These are phyloP conservation scores for Salix purpurea DNA, from an alignment of 345 rosid species.

Conservation along the genomic window DNA sequence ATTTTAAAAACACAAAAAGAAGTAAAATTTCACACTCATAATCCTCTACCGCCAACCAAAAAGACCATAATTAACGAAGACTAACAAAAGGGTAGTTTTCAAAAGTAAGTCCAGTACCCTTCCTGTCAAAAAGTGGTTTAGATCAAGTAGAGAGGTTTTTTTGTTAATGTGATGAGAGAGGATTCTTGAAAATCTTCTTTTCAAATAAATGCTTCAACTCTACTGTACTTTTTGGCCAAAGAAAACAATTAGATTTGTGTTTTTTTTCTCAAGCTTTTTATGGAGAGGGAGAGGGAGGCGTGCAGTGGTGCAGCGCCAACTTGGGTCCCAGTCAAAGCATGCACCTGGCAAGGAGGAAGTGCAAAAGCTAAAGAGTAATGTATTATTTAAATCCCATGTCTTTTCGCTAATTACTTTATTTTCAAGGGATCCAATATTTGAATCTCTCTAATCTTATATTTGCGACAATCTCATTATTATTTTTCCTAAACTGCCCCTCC, in stretches of 20 bases:
- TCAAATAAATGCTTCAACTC: constrained; percentile 10
- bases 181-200: constrained; percentile 11
- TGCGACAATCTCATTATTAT: neutral
- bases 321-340: constrained; percentile 19
- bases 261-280: neutral
- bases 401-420: neutral
- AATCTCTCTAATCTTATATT: neutral
- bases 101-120: neutral
- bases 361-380: neutral
- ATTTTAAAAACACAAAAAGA: neutral
- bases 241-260: neutral
- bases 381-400: neutral
- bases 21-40: neutral
- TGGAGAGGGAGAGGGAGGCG: constrained; percentile 11
- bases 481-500: neutral
- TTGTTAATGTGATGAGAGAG: neutral
- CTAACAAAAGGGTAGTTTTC: constrained; percentile 2
- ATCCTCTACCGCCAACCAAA: neutral
- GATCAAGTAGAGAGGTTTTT: neutral
- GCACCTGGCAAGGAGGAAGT: neutral
- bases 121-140: neutral
- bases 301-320: constrained; percentile 19
- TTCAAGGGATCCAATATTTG: neutral
- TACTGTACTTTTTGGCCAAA: neutral
- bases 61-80: neutral